Percentiles rank a stretch among this genome's conserved stretches.
Conservation (phyloP, 345 rosid genomes). For the Brassica juncea region DNA sequence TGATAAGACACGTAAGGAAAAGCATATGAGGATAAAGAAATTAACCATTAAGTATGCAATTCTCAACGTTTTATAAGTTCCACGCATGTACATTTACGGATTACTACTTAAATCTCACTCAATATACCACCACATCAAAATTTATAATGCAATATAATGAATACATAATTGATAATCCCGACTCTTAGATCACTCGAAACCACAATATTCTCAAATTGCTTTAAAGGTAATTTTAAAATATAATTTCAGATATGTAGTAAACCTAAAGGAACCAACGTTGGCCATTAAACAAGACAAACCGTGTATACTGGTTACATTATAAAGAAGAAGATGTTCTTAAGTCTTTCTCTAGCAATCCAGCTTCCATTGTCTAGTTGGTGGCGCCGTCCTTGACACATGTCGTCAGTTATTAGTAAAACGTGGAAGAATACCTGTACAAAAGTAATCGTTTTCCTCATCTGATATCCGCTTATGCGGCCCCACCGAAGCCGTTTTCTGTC, state of each 20-base stretch:
- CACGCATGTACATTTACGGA: slow-evolving; percentile 33
- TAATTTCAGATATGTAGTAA: slow-evolving; percentile 10
- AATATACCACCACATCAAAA: slow-evolving; percentile 7
- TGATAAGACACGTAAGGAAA: slow-evolving; percentile 7
- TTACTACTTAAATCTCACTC: slow-evolving; percentile 42
- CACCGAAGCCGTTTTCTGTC: slow-evolving; percentile 33
- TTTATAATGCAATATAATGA: slow-evolving; percentile 17
- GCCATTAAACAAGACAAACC: slow-evolving; percentile 28
- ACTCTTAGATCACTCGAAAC: slow-evolving; percentile 26
- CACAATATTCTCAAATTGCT: slow-evolving; percentile 1
- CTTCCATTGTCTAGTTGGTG: slow-evolving; percentile 58
- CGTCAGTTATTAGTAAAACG: slow-evolving; percentile 35
- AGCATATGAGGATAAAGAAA: slow-evolving; percentile 5
- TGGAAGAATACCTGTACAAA: slow-evolving; percentile 40
- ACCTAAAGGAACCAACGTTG: slow-evolving; percentile 29
- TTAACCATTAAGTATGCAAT: slow-evolving; percentile 5
- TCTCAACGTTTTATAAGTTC: slow-evolving; percentile 21
- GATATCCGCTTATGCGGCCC: slow-evolving; percentile 13
- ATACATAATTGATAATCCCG: neutral
- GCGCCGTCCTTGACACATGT: slow-evolving; percentile 69
- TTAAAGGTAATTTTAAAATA: neutral
- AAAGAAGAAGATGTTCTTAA: slow-evolving; percentile 4
- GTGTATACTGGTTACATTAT: slow-evolving; percentile 7
- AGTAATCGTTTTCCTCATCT: slow-evolving; percentile 47
- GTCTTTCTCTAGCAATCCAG: slow-evolving; percentile 56